These are phyloP conservation scores for Metschnikowia shivogae DNA, from an alignment of 805 yeast species.

Conservation along the genomic window DNA sequence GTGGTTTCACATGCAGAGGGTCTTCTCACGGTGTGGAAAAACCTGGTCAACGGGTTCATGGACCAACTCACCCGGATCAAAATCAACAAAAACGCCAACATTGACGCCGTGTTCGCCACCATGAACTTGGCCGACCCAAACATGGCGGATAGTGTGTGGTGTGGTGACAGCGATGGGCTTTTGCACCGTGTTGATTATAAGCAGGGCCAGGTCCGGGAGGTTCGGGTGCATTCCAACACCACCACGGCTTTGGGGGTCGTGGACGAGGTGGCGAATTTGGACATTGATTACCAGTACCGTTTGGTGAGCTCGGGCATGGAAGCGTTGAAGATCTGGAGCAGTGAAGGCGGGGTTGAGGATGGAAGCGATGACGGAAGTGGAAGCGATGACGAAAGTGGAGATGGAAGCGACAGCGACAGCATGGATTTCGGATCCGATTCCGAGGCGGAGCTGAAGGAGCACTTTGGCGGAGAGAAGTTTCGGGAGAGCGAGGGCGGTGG, in stretches of 20 bases:
- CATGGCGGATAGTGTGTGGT: slow-evolving; percentile 54
- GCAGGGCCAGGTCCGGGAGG: slow-evolving; percentile 59
- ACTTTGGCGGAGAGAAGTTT: too few species aligned
- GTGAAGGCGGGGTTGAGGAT: slow-evolving; percentile 11
- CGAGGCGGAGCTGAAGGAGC: slow-evolving; percentile 19
- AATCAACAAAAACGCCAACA: slow-evolving; percentile 62
- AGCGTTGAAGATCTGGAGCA: slow-evolving; percentile 66
- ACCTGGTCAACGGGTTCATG: slow-evolving; percentile 57
- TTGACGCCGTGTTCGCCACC: slow-evolving; percentile 64
- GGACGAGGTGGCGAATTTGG: slow-evolving; percentile 77
- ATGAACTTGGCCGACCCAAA: slow-evolving; percentile 50
- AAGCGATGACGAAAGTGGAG: slow-evolving; percentile 1
- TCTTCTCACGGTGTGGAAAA: slow-evolving; percentile 80
- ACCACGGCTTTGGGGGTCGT: slow-evolving; percentile 31
- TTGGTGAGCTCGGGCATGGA: slow-evolving; percentile 84
- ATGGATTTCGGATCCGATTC: too few species aligned
- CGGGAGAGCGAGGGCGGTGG: too few species aligned
- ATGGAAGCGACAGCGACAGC: slow-evolving; percentile 14
- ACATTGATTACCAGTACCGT: slow-evolving; percentile 76
- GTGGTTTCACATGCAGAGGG: slow-evolving; percentile 93
- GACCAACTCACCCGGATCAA: slow-evolving; percentile 81
- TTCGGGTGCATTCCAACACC: slow-evolving; percentile 57
- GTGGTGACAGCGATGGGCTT: slow-evolving; percentile 75
- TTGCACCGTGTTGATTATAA: slow-evolving; percentile 64
- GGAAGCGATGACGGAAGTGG: slow-evolving; percentile 14